Evolutionary conservation across 345 rosid genomes (phyloP).

Genomic region (Luvunga scandens): DNA sequence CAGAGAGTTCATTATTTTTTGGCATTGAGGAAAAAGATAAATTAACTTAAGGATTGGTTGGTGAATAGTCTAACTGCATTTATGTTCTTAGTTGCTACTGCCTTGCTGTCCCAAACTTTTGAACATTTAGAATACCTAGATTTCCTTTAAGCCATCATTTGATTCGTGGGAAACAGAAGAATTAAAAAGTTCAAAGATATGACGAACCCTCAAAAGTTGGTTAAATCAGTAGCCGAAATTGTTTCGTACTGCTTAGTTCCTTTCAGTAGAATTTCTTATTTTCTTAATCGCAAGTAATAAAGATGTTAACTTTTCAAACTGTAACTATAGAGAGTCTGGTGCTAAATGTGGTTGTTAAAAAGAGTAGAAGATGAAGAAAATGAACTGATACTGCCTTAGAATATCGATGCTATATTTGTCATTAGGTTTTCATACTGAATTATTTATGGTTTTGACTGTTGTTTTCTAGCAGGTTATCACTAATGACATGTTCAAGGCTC

Average conservation of each 20-base stretch:
- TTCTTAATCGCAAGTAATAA: not conserved
- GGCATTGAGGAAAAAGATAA: not conserved
- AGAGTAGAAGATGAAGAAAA: not conserved
- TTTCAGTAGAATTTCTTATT: too few species aligned
- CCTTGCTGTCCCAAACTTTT: not conserved
- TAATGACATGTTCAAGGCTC: constrained; percentile 22
- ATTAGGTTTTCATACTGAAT: not conserved
- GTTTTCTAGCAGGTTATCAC: constrained; percentile 12
- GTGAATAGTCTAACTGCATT: not conserved
- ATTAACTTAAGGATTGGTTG: not conserved
- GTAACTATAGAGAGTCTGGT: not conserved
- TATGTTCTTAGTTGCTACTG: not conserved
- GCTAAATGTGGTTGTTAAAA: not conserved
- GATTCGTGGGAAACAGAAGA: not conserved
- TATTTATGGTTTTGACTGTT: not conserved
- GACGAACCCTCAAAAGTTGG: not conserved
- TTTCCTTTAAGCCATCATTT: not conserved
- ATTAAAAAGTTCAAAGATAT: not conserved
- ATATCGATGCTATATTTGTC: not conserved
- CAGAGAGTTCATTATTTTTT: not conserved
- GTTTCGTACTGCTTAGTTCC: too few species aligned
- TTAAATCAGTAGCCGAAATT: too few species aligned
- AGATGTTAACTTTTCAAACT: not conserved
- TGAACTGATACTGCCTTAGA: not conserved
- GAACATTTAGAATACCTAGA: not conserved